Evolutionary conservation across 441 rosid species (phyloP).

Genomic region (Jatropha podagrica): DNA sequence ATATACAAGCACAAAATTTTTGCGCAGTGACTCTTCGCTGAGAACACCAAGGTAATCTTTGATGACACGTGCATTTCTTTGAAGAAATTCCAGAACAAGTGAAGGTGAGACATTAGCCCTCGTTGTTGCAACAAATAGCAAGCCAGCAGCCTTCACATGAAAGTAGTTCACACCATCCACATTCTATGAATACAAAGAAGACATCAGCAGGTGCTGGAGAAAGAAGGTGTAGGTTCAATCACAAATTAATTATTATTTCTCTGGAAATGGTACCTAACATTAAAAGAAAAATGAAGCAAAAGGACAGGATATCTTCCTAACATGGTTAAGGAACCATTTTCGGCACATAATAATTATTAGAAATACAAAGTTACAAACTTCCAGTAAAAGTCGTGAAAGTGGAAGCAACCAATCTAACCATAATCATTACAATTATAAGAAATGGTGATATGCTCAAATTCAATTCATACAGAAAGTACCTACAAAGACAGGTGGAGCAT

Average conservation of each 20-base stretch:
- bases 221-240: background rate
- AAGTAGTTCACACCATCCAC: conserved; percentile 85
- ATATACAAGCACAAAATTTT: conserved; percentile 85
- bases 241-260: background rate
- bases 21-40: conserved; percentile 81
- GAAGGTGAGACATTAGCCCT: conserved; percentile 81
- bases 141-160: conserved; percentile 83
- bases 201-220: conserved; percentile 7
- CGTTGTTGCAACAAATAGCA: conserved; percentile 82
- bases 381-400: too few species aligned
- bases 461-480: conserved; percentile 41
- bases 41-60: conserved; percentile 90
- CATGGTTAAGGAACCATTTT: background rate
- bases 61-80: conserved; percentile 86
- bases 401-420: background rate
- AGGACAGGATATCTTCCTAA: background rate
- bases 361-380: background rate
- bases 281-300: background rate
- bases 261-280: background rate
- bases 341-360: background rate
- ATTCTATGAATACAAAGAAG: conserved; percentile 40
- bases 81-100: conserved; percentile 85
- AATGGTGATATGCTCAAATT: background rate
- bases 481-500: conserved; percentile 96
- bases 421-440: background rate